These are phyloP conservation scores for Panicum miliaceum DNA, from an alignment of 176 grass and related monocot genomes.

Conservation along the genomic window DNA sequence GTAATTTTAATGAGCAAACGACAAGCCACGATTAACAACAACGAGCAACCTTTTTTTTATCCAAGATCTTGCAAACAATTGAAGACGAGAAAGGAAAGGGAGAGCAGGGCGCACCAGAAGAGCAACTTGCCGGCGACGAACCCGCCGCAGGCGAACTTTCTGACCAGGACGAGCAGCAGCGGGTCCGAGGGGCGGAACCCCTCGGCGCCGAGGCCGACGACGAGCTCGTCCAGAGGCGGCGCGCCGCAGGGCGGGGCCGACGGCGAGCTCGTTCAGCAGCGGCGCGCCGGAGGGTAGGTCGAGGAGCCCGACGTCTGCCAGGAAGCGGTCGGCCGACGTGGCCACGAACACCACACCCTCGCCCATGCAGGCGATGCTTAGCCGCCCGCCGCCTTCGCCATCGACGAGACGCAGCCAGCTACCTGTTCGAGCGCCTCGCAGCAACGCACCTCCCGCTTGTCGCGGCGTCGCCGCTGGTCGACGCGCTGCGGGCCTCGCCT, in stretches of 20 bases:
- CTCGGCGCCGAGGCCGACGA: neutral
- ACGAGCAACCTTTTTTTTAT: too few species aligned
- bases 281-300: neutral
- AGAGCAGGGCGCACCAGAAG: too few species aligned
- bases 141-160: conserved; percentile 33
- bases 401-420: neutral
- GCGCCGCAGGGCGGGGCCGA: neutral
- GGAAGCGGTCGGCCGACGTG: conserved; percentile 22
- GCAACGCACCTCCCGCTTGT: too few species aligned
- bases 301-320: conserved; percentile 9
- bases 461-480: too few species aligned
- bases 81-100: too few species aligned
- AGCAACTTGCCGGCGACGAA: neutral
- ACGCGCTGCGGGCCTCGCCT: too few species aligned
- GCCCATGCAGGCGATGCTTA: conserved; percentile 29
- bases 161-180: conserved; percentile 25
- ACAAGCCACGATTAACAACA: too few species aligned
- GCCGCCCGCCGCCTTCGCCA: neutral
- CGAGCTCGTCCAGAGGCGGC: neutral
- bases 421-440: neutral
- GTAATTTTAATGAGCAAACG: too few species aligned
- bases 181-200: conserved; percentile 8
- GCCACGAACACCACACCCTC: conserved; percentile 34
- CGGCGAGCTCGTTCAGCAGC: neutral
- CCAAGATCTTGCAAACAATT: too few species aligned